Percentiles rank a stretch among this genome's conserved stretches.
phyloP scores from a whole-genome alignment of 2,329 filamentous ascomycete genomes.

The Exophiala sideris region DNA sequence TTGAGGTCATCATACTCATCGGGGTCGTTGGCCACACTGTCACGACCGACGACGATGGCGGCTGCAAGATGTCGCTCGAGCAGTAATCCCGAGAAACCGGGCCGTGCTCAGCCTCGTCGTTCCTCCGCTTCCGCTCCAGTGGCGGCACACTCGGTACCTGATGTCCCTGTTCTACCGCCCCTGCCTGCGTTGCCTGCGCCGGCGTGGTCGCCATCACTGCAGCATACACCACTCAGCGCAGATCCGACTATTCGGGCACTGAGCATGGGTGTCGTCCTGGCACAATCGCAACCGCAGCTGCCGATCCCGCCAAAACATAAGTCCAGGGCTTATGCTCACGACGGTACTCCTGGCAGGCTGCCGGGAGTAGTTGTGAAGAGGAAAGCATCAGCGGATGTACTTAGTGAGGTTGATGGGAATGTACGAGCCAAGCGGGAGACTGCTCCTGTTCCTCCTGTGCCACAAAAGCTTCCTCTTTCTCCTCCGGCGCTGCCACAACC shows the following conservation, averaged over 20 bases:
- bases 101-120: not conserved
- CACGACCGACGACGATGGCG: not conserved
- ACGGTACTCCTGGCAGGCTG: too few relatives aligned
- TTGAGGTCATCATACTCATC: slow-evolving; percentile 13
- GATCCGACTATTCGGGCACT: slow-evolving; percentile 22
- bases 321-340: too few relatives aligned
- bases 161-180: not conserved
- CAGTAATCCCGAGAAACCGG: slow-evolving; percentile 13
- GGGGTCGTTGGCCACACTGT: slow-evolving; percentile 1
- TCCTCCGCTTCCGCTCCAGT: not conserved
- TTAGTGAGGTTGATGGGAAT: too few relatives aligned
- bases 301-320: too few relatives aligned
- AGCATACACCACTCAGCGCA: slow-evolving; percentile 20
- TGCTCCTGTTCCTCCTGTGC: too few relatives aligned
- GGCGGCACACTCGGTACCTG: not conserved
- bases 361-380: too few relatives aligned
- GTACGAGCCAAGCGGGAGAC: too few relatives aligned
- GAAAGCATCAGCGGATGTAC: too few relatives aligned
- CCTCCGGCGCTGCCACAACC: not conserved
- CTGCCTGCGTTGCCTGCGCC: slow-evolving; percentile 15
- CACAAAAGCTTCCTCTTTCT: not conserved
- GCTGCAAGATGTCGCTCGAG: slow-evolving; percentile 2
- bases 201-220: slow-evolving; percentile 17
- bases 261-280: slow-evolving; percentile 6
- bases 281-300: not conserved